Evolutionary conservation across 192 early-diverging fungal genomes (phyloP).

Genomic region (Coemansia pectinata): DNA sequence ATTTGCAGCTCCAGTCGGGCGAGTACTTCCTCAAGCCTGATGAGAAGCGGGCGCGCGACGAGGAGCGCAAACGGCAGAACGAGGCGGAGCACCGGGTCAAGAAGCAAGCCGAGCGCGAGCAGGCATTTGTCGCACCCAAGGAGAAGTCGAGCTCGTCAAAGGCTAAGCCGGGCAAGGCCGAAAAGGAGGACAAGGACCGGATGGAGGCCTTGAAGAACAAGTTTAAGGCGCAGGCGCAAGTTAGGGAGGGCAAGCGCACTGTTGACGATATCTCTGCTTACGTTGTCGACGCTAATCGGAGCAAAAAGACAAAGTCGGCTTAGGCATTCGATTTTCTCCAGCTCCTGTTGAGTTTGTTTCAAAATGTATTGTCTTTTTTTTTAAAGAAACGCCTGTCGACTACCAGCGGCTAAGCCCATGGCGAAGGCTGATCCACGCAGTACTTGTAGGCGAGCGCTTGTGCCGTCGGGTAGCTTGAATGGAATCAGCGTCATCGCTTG

Average conservation of each 20-base stretch:
- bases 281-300: conserved; percentile 10
- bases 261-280: conserved; percentile 23
- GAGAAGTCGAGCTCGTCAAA: conserved; percentile 45
- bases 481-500: conserved; percentile 38
- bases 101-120: conserved; percentile 69
- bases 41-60: conserved; percentile 63
- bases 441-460: conserved; percentile 32
- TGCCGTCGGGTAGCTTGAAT: conserved; percentile 22
- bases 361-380: neutral
- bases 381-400: conserved; percentile 10
- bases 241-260: conserved; percentile 16
- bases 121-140: conserved; percentile 80
- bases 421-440: conserved; percentile 39
- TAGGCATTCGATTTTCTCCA: neutral
- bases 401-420: conserved; percentile 36
- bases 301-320: conserved; percentile 26
- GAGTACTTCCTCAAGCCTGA: conserved; percentile 91
- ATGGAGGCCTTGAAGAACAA: conserved; percentile 50
- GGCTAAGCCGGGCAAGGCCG: neutral
- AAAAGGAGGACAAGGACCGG: conserved; percentile 36
- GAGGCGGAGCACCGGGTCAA: conserved; percentile 70
- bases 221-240: conserved; percentile 43
- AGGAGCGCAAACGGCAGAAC: conserved; percentile 64
- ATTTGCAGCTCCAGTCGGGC: conserved; percentile 90
- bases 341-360: neutral